Percentiles rank a stretch among this genome's conserved stretches.
These are phyloP conservation scores for Xylaria arbuscula DNA, from an alignment of 2,329 filamentous ascomycete genomes.

Conservation along the genomic window DNA sequence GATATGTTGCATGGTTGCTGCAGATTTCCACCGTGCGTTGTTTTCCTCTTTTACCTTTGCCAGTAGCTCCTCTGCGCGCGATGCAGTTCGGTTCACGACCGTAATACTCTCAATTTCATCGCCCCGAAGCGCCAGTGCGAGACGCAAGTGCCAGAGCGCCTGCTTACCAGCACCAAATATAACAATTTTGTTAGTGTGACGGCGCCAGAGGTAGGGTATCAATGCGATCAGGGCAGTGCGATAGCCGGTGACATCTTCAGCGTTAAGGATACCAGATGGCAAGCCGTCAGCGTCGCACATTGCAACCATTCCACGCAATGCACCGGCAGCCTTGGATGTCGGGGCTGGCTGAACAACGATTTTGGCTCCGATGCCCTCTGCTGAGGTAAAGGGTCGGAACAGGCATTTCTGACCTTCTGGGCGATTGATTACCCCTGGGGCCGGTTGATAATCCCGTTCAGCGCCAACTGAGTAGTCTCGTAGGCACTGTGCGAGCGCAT, in stretches of 20 bases:
- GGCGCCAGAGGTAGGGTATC: conserved; percentile 35
- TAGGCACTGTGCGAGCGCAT: conserved; percentile 20
- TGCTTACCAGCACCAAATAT: conserved; percentile 37
- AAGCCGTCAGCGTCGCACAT: conserved; percentile 33
- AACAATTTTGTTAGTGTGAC: conserved; percentile 16
- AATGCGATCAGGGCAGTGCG: conserved; percentile 33
- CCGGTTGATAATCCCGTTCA: conserved; percentile 31
- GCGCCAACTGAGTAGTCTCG: conserved; percentile 20
- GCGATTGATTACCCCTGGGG: conserved; percentile 27
- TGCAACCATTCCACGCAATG: conserved; percentile 33
- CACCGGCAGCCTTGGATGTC: conserved; percentile 21
- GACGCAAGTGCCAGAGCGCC: conserved; percentile 37
- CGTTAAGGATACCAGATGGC: conserved; percentile 34
- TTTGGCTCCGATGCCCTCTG: conserved; percentile 27
- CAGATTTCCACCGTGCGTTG: conserved; percentile 24
- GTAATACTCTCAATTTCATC: conserved; percentile 32
- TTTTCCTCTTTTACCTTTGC: conserved; percentile 27
- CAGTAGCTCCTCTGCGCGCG: conserved; percentile 24
- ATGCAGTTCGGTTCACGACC: conserved; percentile 29
- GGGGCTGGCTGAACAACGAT: conserved; percentile 33
- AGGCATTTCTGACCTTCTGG: conserved; percentile 36
- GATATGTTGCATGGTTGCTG: conserved; percentile 14
- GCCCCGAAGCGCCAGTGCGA: conserved; percentile 31
- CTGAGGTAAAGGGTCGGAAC: conserved; percentile 35
- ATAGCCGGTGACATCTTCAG: conserved; percentile 35